phyloP scores from a whole-genome alignment of 2,329 filamentous ascomycete genomes.

The Penicillium sp. region DNA sequence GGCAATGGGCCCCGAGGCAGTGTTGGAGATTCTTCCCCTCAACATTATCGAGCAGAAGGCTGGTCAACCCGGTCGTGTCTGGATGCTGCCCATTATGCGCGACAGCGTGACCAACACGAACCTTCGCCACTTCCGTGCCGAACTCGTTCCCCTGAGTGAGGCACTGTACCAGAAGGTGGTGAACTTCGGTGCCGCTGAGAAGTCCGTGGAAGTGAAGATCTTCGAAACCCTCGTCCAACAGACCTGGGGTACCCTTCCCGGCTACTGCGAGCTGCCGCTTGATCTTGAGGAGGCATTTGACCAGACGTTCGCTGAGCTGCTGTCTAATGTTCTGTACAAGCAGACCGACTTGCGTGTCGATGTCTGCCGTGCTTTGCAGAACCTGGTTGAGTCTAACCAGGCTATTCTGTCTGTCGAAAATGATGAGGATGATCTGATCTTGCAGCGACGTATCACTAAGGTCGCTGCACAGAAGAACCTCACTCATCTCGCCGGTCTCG shows the following conservation, averaged over 20 bases:
- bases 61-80: constrained; percentile 81
- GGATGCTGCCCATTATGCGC: constrained; percentile 88
- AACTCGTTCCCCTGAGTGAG: constrained; percentile 87
- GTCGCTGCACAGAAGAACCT: constrained; percentile 74
- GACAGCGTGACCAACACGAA: constrained; percentile 88
- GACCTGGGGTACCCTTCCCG: constrained; percentile 88
- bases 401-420: constrained; percentile 68
- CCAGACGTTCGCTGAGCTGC: constrained; percentile 80
- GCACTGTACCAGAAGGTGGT: constrained; percentile 84
- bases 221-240: constrained; percentile 96
- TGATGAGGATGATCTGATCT: constrained; percentile 67
- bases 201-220: constrained; percentile 95
- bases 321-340: constrained; percentile 89
- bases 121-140: constrained; percentile 76
- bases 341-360: constrained; percentile 84
- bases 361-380: constrained; percentile 81
- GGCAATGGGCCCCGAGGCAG: constrained; percentile 83
- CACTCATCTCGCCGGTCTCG: constrained; percentile 71
- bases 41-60: constrained; percentile 76
- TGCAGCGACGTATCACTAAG: constrained; percentile 76
- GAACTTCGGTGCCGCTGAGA: constrained; percentile 75
- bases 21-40: constrained; percentile 77
- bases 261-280: constrained; percentile 89
- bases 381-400: constrained; percentile 87
- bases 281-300: constrained; percentile 77